Percentiles rank a stretch among this genome's conserved stretches.
phyloP scores from a whole-genome alignment of 352 stramenopile species.

The Globisporangium alternatum region DNA sequence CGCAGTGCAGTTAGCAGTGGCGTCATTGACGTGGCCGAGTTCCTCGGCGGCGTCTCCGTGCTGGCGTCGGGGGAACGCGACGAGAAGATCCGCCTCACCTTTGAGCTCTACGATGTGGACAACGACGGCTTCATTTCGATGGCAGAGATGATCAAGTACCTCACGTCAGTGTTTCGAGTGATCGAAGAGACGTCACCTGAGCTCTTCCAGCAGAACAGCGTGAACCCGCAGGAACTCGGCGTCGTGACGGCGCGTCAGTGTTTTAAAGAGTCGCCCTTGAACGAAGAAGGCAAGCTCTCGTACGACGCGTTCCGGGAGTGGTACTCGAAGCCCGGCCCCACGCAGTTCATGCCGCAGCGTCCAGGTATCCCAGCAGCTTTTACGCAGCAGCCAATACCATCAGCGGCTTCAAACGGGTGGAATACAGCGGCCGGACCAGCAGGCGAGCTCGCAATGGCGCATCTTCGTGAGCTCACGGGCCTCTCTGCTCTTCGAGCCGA shows the following conservation, averaged over 20 bases:
- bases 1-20: constrained; percentile 26
- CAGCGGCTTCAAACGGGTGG: not conserved
- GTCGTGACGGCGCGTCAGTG: constrained; percentile 69
- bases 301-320: constrained; percentile 73
- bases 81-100: constrained; percentile 82
- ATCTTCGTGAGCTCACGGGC: constrained; percentile 53
- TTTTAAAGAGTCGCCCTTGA: constrained; percentile 67
- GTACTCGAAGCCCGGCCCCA: constrained; percentile 69
- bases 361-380: constrained; percentile 3
- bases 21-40: constrained; percentile 77
- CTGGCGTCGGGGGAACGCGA: constrained; percentile 78
- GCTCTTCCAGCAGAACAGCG: constrained; percentile 68
- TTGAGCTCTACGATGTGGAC: constrained; percentile 86
- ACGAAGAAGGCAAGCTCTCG: constrained; percentile 64
- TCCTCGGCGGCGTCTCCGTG: constrained; percentile 79
- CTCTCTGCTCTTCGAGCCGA: constrained; percentile 45
- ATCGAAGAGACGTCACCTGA: constrained; percentile 65
- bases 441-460: constrained; percentile 23
- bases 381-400: not conserved
- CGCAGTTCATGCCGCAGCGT: constrained; percentile 27
- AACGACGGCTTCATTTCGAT: constrained; percentile 80
- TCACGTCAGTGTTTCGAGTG: constrained; percentile 82
- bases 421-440: not conserved
- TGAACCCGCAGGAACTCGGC: constrained; percentile 61
- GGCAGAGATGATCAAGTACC: constrained; percentile 86